Base-by-base conservation (phyloP, 768 basidiomycete species). In the Boletus reticuloceps region DNA sequence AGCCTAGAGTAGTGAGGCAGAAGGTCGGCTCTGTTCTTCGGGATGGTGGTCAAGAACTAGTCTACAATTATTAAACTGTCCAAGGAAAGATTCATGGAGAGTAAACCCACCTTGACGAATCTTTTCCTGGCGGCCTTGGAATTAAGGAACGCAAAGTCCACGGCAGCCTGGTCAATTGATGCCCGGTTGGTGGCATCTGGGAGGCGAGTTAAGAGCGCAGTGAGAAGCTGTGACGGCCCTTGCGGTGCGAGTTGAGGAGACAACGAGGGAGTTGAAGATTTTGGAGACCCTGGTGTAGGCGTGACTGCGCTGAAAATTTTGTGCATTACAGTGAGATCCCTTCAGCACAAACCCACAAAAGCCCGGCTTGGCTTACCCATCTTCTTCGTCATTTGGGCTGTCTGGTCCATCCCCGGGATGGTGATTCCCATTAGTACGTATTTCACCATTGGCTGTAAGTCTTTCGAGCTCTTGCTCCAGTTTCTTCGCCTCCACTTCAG, bases 131-230 rank as follows among this genome's bases (percentile, higher is more conserved):
- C 92, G 20, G 96, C 94, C 69, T 98, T 98, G 41, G 94, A 95
- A 67, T 98, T 99, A 54, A 99, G 77, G 65, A 95, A 93, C 0
- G 94, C 92, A 69, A 99, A 99, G 58, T 99, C 96, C 38, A 98
- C 84, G 0, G 94, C 94, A 29, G 89, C 88, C 72, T 96, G 92
- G 68, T 99, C 97, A 54, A 98, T 90, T 56, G 93, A 70, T 3
- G 83, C 80, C 16, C 91, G 84, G 65, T 94, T 98, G 13, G 91
- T 95, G n/a, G 91, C 90, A 69, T 99, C 96, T 0, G 96, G 91
- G 12, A 99, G 79, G 29, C 94, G 89, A 34, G 89, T 86, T 38
- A 99, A 85, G 19, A 99, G 77, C 12, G 92, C 90, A 5, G 91
- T 94, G 45, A 99, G 81, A 38, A 98, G 81, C 58, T 98, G 94